Percentiles rank a stretch among this genome's conserved stretches.
Evolutionary conservation across 345 rosid species (phyloP).

Genomic region (Rubroshorea leprosula): DNA sequence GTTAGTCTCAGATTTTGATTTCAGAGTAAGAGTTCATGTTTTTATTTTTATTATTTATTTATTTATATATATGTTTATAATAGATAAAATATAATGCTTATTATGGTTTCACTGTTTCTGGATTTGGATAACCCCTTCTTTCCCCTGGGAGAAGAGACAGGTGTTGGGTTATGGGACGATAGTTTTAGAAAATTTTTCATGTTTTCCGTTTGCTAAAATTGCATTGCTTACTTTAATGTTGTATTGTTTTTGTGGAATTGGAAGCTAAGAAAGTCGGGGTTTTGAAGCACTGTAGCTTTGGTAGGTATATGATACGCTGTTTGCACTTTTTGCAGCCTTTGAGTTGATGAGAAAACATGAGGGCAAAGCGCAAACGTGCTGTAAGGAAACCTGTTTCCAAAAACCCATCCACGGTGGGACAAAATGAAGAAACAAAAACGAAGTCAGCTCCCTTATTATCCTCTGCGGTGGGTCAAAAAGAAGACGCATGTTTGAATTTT

Average conservation of each 20-base stretch:
- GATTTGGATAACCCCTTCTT: too few relatives aligned
- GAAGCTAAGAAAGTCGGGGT: neutral
- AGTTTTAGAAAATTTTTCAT: too few relatives aligned
- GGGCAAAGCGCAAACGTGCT: neutral
- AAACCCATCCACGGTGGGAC: neutral
- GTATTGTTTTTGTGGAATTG: neutral
- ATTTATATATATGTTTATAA: too few relatives aligned
- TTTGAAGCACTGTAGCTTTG: too few relatives aligned
- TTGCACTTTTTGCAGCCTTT: too few relatives aligned
- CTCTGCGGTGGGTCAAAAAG: neutral
- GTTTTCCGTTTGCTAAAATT: too few relatives aligned
- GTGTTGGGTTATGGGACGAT: too few relatives aligned
- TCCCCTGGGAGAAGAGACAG: too few relatives aligned
- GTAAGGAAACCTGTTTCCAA: neutral
- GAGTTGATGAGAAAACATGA: neutral
- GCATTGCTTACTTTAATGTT: neutral
- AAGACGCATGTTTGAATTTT: slow-evolving; percentile 2
- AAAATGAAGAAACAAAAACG: neutral
- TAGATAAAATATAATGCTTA: neutral
- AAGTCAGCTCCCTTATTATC: neutral
- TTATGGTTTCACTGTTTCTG: neutral
- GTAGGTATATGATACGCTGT: too few relatives aligned
- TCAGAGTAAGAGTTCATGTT: neutral
- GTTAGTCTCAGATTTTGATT: neutral
- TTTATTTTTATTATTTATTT: too few relatives aligned